These are phyloP conservation scores for Avena sativa DNA, from an alignment of 176 grass and related monocot species.

Conservation along the genomic window DNA sequence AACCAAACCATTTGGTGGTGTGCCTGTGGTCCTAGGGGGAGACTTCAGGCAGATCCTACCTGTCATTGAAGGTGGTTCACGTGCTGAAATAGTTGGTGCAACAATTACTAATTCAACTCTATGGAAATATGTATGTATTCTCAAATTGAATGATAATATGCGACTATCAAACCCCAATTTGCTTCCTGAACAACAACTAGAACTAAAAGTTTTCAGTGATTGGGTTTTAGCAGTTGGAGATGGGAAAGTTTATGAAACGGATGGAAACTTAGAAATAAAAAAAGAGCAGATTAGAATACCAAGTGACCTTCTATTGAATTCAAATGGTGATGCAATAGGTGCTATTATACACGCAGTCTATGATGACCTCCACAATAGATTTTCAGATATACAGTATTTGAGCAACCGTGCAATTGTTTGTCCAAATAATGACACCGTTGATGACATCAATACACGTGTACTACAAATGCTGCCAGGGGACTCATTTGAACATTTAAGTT, in stretches of 20 bases:
- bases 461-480: neutral
- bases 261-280: neutral
- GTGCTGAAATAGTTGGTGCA: neutral
- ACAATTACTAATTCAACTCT: conserved; percentile 5
- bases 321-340: neutral
- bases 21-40: neutral
- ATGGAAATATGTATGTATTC: neutral
- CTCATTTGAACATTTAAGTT: neutral
- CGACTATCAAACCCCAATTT: neutral
- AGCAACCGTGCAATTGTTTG: neutral
- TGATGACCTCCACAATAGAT: neutral
- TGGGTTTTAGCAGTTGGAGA: neutral
- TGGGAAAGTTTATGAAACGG: neutral
- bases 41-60: conserved; percentile 29
- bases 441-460: neutral
- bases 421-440: neutral
- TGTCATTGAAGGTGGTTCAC: neutral
- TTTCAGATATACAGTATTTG: neutral
- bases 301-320: neutral
- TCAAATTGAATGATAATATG: neutral
- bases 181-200: neutral
- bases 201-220: neutral
- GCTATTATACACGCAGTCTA: neutral
- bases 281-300: neutral
- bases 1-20: neutral